These are phyloP conservation scores for Triadica sebifera DNA, from an alignment of 345 rosid genomes.

Conservation along the genomic window DNA sequence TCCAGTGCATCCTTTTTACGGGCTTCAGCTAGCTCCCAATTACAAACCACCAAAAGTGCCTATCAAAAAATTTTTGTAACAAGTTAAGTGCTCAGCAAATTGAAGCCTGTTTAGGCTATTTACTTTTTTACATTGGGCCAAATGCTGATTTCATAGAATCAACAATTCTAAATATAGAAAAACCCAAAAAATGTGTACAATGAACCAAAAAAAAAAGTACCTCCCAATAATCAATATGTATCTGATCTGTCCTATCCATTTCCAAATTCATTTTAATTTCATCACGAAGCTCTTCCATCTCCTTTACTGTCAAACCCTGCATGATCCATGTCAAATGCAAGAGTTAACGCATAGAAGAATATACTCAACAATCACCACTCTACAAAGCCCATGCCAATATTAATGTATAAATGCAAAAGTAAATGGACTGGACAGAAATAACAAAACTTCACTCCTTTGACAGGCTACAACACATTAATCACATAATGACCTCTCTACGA, in stretches of 20 bases:
- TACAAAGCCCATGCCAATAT: not conserved
- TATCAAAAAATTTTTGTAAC: slow-evolving; percentile 19
- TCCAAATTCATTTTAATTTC: slow-evolving; percentile 97
- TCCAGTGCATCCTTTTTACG: slow-evolving; percentile 82
- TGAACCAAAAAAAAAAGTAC: slow-evolving; percentile 34
- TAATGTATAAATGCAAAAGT: not conserved
- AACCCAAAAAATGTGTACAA: not conserved
- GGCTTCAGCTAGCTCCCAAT: slow-evolving; percentile 96
- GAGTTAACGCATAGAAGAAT: slow-evolving; percentile 11
- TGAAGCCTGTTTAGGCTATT: too few species aligned
- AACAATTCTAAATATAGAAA: not conserved
- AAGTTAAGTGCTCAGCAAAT: too few species aligned
- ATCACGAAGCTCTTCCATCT: slow-evolving; percentile 90
- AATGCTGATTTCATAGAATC: not conserved
- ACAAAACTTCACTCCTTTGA: not conserved
- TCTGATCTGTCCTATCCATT: slow-evolving; percentile 74
- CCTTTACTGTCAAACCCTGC: slow-evolving; percentile 86
- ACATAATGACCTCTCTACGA: not conserved
- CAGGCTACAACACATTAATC: not conserved
- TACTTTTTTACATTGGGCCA: too few species aligned
- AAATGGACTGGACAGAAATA: not conserved
- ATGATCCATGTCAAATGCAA: slow-evolving; percentile 20
- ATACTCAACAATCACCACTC: not conserved
- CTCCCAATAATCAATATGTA: slow-evolving; percentile 82
- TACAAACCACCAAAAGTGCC: slow-evolving; percentile 89